phyloP scores from a whole-genome alignment of 805 yeast species.

The Hanseniaspora lachancei region DNA sequence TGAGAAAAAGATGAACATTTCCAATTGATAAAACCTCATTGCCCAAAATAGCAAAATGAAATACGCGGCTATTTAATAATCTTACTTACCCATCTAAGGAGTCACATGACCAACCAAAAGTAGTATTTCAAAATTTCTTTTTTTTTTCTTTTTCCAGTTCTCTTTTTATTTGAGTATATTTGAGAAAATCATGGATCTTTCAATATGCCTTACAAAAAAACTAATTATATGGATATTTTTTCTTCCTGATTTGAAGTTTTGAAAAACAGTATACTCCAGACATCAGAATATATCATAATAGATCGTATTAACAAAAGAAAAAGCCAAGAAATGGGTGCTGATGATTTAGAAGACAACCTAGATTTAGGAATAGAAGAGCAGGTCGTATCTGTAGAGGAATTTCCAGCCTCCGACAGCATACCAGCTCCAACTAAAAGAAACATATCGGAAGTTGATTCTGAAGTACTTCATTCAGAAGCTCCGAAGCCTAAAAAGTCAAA shows the following conservation, averaged over 20 bases:
- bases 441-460: slow-evolving; percentile 16
- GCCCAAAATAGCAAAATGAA: not conserved
- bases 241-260: not conserved
- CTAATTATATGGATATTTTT: too few relatives aligned
- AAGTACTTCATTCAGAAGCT: slow-evolving; percentile 7
- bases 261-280: not conserved
- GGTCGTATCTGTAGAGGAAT: slow-evolving; percentile 24
- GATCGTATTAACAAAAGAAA: too few relatives aligned
- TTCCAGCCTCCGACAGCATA: slow-evolving; percentile 18
- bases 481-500: slow-evolving; percentile 13
- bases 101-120: too few relatives aligned
- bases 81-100: too few relatives aligned
- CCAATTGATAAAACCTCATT: not conserved
- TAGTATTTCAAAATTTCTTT: too few relatives aligned
- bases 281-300: too few relatives aligned
- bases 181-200: not conserved
- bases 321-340: slow-evolving; percentile 30
- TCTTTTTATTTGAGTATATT: too few relatives aligned
- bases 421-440: slow-evolving; percentile 21
- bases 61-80: not conserved
- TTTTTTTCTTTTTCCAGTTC: too few relatives aligned
- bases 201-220: not conserved
- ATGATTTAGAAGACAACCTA: slow-evolving; percentile 70
- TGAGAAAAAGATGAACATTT: too few relatives aligned
- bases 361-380: slow-evolving; percentile 38